Evolutionary conservation across 371 early-diverging fungal species (phyloP).

Genomic region (Gilbertella persicaria): DNA sequence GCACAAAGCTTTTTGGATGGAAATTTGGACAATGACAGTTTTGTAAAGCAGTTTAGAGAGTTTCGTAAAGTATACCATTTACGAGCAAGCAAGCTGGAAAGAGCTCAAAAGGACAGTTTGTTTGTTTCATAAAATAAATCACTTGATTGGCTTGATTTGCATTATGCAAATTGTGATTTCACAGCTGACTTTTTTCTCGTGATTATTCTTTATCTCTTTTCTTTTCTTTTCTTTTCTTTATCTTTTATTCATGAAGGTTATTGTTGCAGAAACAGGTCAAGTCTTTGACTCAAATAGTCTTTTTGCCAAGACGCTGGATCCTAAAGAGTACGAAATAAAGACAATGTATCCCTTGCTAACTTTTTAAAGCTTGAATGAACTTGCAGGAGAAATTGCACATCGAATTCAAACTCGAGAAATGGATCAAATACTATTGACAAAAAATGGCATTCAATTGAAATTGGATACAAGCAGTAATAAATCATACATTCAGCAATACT

Average conservation of each 20-base stretch:
- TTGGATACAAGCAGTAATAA: no score
- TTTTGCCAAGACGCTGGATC: no score
- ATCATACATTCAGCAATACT: not conserved
- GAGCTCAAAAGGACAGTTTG: conserved; percentile 45
- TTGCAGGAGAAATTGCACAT: conserved; percentile 4
- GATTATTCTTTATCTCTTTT: conserved; percentile 1
- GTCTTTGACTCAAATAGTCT: conserved; percentile 5
- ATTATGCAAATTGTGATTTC: no score
- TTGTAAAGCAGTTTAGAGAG: conserved; percentile 63
- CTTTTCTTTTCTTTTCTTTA: conserved; percentile 1
- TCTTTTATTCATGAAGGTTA: conserved; percentile 9
- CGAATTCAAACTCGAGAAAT: not conserved
- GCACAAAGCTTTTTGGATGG: conserved; percentile 64
- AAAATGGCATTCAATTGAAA: conserved; percentile 15
- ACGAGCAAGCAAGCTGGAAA: conserved; percentile 61
- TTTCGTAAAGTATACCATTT: conserved; percentile 65
- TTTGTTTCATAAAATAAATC: conserved; percentile 21
- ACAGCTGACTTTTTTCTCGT: not conserved
- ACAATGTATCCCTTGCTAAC: no score
- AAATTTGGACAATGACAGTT: conserved; percentile 57
- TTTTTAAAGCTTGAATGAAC: no score
- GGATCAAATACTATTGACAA: conserved; percentile 19
- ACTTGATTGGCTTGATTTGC: conserved; percentile 3
- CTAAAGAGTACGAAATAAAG: not conserved
- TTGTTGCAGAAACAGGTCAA: conserved; percentile 19